phyloP scores from a whole-genome alignment of 495 filamentous ascomycete genomes.

The Xylaria sp. region DNA sequence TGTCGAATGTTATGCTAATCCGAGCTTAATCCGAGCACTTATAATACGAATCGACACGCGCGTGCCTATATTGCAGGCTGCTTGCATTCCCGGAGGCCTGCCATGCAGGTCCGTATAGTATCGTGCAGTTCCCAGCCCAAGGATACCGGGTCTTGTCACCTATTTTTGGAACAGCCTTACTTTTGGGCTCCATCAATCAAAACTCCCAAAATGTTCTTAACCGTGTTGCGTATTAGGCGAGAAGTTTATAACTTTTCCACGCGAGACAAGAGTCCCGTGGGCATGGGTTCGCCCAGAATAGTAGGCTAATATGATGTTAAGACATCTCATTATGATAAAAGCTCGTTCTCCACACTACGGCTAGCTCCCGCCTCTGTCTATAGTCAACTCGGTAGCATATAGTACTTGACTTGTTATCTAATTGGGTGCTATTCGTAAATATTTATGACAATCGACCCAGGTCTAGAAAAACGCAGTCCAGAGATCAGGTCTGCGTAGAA shows the following conservation, averaged over 20 bases:
- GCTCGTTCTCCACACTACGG: background rate
- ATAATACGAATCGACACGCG: background rate
- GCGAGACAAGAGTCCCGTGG: background rate
- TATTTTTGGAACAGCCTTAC: slow-evolving; percentile 36
- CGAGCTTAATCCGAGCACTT: background rate
- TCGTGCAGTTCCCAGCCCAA: slow-evolving; percentile 20
- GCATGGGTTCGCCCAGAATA: background rate
- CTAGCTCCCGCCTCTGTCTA: background rate
- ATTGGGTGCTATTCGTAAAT: background rate
- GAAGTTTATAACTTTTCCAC: background rate
- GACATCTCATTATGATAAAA: background rate
- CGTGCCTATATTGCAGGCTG: slow-evolving; percentile 12
- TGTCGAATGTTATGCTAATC: background rate
- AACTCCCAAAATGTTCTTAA: background rate
- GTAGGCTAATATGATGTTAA: slow-evolving; percentile 3
- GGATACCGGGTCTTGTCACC: slow-evolving; percentile 9
- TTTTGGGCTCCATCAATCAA: slow-evolving; percentile 3
- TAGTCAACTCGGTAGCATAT: background rate
- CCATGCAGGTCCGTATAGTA: slow-evolving; percentile 35
- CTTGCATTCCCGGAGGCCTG: slow-evolving; percentile 31
- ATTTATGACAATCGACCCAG: background rate
- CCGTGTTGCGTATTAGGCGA: background rate
- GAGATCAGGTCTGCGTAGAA: background rate
- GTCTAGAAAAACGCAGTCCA: background rate
- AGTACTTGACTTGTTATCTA: background rate